Percentiles rank a stretch among this genome's conserved stretches.
Conservation (phyloP, 2,329 filamentous ascomycete genomes). For the Hortaea werneckii region DNA sequence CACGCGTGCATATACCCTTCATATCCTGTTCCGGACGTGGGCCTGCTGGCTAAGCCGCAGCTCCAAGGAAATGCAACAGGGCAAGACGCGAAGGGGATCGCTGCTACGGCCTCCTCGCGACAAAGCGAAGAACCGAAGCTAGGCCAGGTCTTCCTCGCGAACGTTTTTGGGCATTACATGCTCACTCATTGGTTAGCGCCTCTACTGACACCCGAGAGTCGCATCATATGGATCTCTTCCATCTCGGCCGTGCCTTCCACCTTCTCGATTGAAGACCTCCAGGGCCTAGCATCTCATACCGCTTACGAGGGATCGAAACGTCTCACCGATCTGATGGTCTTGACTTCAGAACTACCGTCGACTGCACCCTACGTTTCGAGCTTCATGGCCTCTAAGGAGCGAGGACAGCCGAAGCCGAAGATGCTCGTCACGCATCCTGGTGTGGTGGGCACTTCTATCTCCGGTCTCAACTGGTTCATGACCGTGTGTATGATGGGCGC, state of each 20-base stretch:
- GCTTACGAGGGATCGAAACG: constrained; percentile 86
- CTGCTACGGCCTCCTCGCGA: constrained; percentile 2
- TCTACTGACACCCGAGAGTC: constrained; percentile 49
- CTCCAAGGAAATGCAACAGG: constrained; percentile 16
- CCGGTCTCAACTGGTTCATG: constrained; percentile 56
- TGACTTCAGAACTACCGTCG: constrained; percentile 60
- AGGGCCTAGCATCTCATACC: constrained; percentile 51
- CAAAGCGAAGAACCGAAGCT: constrained; percentile 45
- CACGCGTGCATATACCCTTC: constrained; percentile 65
- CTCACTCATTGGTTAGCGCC: constrained; percentile 71
- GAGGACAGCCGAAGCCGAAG: constrained; percentile 37
- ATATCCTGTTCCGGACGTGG: constrained; percentile 58
- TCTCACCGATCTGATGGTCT: constrained; percentile 70
- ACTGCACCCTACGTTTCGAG: constrained; percentile 46
- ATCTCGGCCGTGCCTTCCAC: constrained; percentile 54
- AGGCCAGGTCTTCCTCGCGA: constrained; percentile 78
- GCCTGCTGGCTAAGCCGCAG: constrained; percentile 46
- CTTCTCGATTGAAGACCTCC: constrained; percentile 62
- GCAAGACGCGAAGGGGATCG: constrained; percentile 6
- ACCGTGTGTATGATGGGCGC: constrained; percentile 56
- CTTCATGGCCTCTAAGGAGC: constrained; percentile 41
- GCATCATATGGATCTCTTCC: constrained; percentile 81
- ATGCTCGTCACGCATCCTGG: constrained; percentile 81
- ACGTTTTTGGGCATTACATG: constrained; percentile 92
- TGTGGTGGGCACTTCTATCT: constrained; percentile 70